Base-by-base conservation (phyloP, 495 filamentous ascomycete species). In the Rhypophila decipiens region DNA sequence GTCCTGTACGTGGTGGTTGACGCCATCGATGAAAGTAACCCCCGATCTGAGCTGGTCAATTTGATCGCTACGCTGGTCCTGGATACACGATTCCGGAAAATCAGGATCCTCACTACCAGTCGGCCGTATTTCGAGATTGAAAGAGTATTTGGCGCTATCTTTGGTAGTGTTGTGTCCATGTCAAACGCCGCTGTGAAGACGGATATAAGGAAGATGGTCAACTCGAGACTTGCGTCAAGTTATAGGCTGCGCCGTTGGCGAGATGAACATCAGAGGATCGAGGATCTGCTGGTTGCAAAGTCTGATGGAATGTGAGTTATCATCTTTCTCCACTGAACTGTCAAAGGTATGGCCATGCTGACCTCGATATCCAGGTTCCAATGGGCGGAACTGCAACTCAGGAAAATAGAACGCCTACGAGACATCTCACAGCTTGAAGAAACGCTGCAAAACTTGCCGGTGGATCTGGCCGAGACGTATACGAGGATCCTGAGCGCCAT, bases 271-370 rank as follows among this genome's bases (percentile, higher is more conserved):
- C n/a, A 46, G 53, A 17, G 27, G 17, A 20, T 39, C 5, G 38
- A 46, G 2, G n/a, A n/a, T n/a, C n/a, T n/a, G n/a, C n/a, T n/a
- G n/a, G n/a, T n/a, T n/a, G n/a, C n/a, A n/a, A n/a, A n/a, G n/a
- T n/a, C n/a, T n/a, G n/a, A n/a, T n/a, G n/a, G n/a, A n/a, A n/a
- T n/a, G n/a, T n/a, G n/a, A n/a, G n/a, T n/a, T 41, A 60, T 8
- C 60, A 69, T 0, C 29, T 72, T 15, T 41, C 63, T 1, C 33
- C n/a, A n/a, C n/a, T n/a, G 36, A 1, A 57, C 52, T 36, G 66
- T 65, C 5, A 51, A 65, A 46, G 70, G 71, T 17, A 75, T 75
- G n/a, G n/a, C n/a, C n/a, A n/a, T n/a, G n/a, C n/a, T 68, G 69
- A 27, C 5, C 13, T 8, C 1, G 4, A 22, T 36, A 8, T 21